These are phyloP conservation scores for Nitzschia putrida DNA, from an alignment of 108 stramenopile species.

Conservation along the genomic window DNA sequence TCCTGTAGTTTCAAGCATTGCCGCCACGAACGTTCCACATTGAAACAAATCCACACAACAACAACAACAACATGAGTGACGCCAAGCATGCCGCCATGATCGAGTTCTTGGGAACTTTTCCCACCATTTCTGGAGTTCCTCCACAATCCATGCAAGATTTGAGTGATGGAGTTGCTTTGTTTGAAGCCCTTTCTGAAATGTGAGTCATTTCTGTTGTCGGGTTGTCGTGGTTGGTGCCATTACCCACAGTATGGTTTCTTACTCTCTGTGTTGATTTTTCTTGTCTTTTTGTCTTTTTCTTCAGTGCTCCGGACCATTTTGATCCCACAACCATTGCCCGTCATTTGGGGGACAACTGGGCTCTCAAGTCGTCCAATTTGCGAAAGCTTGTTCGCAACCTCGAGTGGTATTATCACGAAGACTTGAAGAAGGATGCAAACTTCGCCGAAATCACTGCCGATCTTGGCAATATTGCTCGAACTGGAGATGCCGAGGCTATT, in stretches of 20 bases:
- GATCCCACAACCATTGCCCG: conserved; percentile 86
- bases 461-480: conserved; percentile 45
- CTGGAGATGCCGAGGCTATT: conserved; percentile 55
- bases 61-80: conserved; percentile 24
- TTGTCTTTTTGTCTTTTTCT: neutral
- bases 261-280: neutral
- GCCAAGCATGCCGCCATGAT: conserved; percentile 58
- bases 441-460: conserved; percentile 44
- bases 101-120: conserved; percentile 66
- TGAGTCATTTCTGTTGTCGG: conserved; percentile 40
- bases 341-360: conserved; percentile 85
- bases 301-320: conserved; percentile 76
- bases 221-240: neutral
- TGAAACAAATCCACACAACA: no score
- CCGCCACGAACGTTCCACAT: no score
- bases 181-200: conserved; percentile 88
- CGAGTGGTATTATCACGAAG: conserved; percentile 75
- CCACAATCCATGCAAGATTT: conserved; percentile 59
- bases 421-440: conserved; percentile 65
- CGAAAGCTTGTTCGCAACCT: conserved; percentile 84
- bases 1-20: no score
- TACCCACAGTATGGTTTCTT: neutral
- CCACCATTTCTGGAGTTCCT: conserved; percentile 56
- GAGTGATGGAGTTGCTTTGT: conserved; percentile 78
- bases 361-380: conserved; percentile 77